Conservation (phyloP, 2,329 filamentous ascomycete species). For the Rhynchosporium secalis region DNA sequence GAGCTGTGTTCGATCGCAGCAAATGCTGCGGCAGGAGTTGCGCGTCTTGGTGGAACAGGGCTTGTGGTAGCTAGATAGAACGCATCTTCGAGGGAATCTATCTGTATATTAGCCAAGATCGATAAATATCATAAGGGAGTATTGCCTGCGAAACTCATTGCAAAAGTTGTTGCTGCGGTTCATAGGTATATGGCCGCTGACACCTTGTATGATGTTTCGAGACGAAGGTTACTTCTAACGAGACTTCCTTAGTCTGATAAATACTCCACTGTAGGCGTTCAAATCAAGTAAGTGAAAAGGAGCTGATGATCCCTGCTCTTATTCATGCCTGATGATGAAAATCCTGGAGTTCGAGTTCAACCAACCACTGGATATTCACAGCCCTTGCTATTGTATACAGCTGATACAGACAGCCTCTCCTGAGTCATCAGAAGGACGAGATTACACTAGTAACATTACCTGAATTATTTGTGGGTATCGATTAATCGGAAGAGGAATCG, state of each 20-base stretch:
- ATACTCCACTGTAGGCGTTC: not conserved
- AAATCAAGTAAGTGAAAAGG: not conserved
- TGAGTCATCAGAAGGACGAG: too few species aligned
- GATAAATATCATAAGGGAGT: not conserved
- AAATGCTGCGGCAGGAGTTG: not conserved
- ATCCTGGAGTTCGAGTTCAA: not conserved
- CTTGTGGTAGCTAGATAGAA: constrained; percentile 1
- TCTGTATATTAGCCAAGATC: not conserved
- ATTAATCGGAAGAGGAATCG: too few species aligned
- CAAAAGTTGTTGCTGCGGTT: not conserved
- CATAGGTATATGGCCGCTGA: not conserved
- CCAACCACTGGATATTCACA: too few species aligned
- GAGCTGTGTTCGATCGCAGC: not conserved
- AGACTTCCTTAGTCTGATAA: not conserved
- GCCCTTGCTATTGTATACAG: not conserved
- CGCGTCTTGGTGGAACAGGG: not conserved
- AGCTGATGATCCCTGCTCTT: not conserved
- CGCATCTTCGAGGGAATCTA: not conserved
- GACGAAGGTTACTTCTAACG: not conserved
- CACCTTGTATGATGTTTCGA: not conserved
- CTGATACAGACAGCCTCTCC: too few species aligned
- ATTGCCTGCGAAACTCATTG: not conserved
- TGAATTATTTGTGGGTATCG: too few species aligned
- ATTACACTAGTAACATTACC: too few species aligned
- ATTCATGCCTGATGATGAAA: not conserved